These are phyloP conservation scores for Shiraia bambusicola DNA, from an alignment of 2,329 filamentous ascomycete species.

Conservation along the genomic window DNA sequence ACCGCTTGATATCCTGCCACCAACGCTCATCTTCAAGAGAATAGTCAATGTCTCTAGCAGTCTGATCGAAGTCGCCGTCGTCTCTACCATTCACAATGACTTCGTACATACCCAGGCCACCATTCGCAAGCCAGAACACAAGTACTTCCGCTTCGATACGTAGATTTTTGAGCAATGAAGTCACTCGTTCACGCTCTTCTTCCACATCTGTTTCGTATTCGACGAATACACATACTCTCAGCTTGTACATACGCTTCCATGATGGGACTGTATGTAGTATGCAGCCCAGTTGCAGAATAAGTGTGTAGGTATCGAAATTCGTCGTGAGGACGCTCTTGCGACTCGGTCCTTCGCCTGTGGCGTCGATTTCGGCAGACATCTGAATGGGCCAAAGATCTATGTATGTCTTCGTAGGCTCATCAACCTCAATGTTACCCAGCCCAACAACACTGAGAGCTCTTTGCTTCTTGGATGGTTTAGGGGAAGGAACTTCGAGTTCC, in stretches of 20 bases:
- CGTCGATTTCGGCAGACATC: constrained; percentile 80
- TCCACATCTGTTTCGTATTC: constrained; percentile 84
- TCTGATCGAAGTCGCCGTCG: constrained; percentile 54
- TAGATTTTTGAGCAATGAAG: constrained; percentile 74
- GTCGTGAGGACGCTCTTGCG: constrained; percentile 72
- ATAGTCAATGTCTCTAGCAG: constrained; percentile 63
- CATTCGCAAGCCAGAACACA: constrained; percentile 80
- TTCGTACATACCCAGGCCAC: constrained; percentile 71
- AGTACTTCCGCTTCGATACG: constrained; percentile 75
- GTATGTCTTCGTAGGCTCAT: constrained; percentile 69
- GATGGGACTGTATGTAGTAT: constrained; percentile 79
- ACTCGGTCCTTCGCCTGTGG: constrained; percentile 47
- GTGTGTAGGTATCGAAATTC: constrained; percentile 86
- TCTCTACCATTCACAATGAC: constrained; percentile 70
- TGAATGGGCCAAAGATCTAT: constrained; percentile 92
- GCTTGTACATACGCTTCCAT: constrained; percentile 71
- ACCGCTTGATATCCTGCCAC: constrained; percentile 73
- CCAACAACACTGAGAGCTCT: constrained; percentile 28
- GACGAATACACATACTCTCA: constrained; percentile 83
- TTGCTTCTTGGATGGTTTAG: constrained; percentile 34
- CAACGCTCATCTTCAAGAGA: constrained; percentile 72
- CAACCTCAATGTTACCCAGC: constrained; percentile 43
- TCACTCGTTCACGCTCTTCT: constrained; percentile 72
- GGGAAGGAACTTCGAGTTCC: constrained; percentile 66
- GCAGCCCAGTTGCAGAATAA: constrained; percentile 84